Evolutionary conservation across 2,329 filamentous ascomycete genomes (phyloP).

Genomic region (Cucurbitaria berberidis): DNA sequence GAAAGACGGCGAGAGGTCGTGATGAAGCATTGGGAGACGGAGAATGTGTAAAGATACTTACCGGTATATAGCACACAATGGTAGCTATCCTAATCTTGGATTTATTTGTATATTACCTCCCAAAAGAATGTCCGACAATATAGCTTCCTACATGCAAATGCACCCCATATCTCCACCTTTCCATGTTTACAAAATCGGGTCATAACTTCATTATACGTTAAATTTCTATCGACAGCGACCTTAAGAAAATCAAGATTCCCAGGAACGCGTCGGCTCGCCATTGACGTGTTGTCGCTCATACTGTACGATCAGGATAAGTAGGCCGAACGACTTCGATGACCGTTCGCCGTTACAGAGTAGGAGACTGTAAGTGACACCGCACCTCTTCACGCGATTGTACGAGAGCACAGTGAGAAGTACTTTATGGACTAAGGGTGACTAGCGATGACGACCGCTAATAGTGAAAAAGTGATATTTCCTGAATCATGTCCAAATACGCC

Average conservation of each 20-base stretch:
- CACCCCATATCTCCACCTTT: no score
- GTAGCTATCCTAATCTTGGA: no score
- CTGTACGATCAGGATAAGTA: no score
- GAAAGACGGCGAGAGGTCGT: conserved; percentile 7
- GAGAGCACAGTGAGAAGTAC: neutral
- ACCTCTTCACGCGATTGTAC: neutral
- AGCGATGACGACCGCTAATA: conserved; percentile 6
- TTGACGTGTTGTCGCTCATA: no score
- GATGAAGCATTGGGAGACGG: neutral
- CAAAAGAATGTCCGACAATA: neutral
- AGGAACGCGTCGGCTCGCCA: no score
- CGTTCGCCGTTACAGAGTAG: no score
- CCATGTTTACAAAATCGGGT: no score
- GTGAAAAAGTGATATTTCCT: conserved; percentile 22
- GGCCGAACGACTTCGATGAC: no score
- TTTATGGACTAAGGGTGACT: neutral
- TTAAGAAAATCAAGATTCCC: no score
- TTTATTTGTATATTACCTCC: neutral
- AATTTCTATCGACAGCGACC: neutral
- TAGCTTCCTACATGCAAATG: neutral
- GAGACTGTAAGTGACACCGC: no score
- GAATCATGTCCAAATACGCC: conserved; percentile 31
- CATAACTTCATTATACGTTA: neutral
- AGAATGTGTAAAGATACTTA: neutral
- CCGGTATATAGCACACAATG: neutral